These are phyloP conservation scores for Microdochium paspali DNA, from an alignment of 2,329 filamentous ascomycete genomes.

Conservation along the genomic window DNA sequence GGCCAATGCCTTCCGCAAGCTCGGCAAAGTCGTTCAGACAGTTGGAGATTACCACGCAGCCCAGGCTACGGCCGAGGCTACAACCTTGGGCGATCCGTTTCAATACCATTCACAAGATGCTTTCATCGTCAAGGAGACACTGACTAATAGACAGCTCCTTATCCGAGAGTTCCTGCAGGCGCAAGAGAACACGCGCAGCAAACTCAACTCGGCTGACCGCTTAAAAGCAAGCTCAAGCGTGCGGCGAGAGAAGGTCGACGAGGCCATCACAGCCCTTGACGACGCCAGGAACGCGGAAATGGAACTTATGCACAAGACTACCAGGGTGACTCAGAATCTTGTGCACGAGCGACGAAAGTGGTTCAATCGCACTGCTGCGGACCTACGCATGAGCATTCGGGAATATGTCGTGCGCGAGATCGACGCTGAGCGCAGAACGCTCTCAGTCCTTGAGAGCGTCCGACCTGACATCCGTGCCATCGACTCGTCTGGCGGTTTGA, in stretches of 20 bases:
- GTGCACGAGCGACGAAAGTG: slow-evolving; percentile 82
- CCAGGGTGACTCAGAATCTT: slow-evolving; percentile 81
- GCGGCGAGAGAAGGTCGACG: slow-evolving; percentile 90
- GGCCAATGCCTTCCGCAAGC: slow-evolving; percentile 83
- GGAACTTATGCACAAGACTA: slow-evolving; percentile 75
- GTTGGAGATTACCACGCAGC: slow-evolving; percentile 93
- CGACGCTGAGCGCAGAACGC: slow-evolving; percentile 83
- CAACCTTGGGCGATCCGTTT: slow-evolving; percentile 85
- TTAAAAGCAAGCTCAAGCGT: slow-evolving; percentile 82
- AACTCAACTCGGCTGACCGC: slow-evolving; percentile 77
- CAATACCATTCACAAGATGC: slow-evolving; percentile 93
- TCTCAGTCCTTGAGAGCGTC: slow-evolving; percentile 88
- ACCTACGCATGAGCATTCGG: slow-evolving; percentile 72
- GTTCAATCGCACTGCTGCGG: slow-evolving; percentile 79
- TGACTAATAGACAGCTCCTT: slow-evolving; percentile 95
- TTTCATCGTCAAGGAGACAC: slow-evolving; percentile 95
- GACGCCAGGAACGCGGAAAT: slow-evolving; percentile 77
- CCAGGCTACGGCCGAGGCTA: slow-evolving; percentile 92
- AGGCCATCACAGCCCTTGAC: slow-evolving; percentile 84
- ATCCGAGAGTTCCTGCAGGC: slow-evolving; percentile 89
- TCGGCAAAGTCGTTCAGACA: slow-evolving; percentile 87
- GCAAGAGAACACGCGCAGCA: slow-evolving; percentile 74
- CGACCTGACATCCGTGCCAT: slow-evolving; percentile 89
- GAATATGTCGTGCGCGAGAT: slow-evolving; percentile 94
- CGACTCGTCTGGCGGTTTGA: slow-evolving; percentile 82